phyloP scores from a whole-genome alignment of 2,329 filamentous ascomycete genomes.

The Ophiocordyceps sinensis region DNA sequence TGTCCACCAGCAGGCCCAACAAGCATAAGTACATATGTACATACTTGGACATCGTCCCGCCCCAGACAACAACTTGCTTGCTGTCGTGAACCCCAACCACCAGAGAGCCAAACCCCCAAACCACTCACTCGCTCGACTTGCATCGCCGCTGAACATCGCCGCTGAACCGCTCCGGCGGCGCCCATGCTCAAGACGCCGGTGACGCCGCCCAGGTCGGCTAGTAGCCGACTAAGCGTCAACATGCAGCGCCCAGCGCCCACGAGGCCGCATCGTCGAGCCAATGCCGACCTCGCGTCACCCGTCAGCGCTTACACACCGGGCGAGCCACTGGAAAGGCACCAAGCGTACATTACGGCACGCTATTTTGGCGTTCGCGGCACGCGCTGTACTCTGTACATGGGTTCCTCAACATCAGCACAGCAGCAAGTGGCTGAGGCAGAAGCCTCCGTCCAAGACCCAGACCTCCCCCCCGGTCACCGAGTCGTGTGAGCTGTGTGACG shows the following conservation, averaged over 20 bases:
- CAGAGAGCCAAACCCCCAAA: too few relatives aligned
- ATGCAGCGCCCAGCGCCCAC: background rate
- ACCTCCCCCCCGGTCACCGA: conserved; percentile 3
- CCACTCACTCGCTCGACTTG: too few relatives aligned
- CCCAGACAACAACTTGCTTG: too few relatives aligned
- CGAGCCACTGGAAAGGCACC: background rate
- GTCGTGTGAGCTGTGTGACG: conserved; percentile 3
- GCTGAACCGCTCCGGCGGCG: too few relatives aligned
- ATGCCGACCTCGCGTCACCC: background rate
- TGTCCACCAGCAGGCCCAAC: too few relatives aligned
- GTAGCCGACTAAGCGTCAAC: background rate
- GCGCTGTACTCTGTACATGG: background rate
- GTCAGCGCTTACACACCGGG: conserved; percentile 2
- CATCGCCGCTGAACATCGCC: too few relatives aligned
- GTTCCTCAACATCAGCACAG: background rate
- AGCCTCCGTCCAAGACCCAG: background rate
- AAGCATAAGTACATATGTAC: too few relatives aligned
- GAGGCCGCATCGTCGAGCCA: background rate
- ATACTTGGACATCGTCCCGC: too few relatives aligned
- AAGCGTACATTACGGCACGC: background rate
- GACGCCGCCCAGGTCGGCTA: background rate
- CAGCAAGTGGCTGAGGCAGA: background rate
- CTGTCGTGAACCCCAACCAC: too few relatives aligned
- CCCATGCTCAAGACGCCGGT: too few relatives aligned
- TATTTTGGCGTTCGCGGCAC: background rate